phyloP scores from a whole-genome alignment of 2,329 filamentous ascomycete species.

The Aureobasidium sp. region DNA sequence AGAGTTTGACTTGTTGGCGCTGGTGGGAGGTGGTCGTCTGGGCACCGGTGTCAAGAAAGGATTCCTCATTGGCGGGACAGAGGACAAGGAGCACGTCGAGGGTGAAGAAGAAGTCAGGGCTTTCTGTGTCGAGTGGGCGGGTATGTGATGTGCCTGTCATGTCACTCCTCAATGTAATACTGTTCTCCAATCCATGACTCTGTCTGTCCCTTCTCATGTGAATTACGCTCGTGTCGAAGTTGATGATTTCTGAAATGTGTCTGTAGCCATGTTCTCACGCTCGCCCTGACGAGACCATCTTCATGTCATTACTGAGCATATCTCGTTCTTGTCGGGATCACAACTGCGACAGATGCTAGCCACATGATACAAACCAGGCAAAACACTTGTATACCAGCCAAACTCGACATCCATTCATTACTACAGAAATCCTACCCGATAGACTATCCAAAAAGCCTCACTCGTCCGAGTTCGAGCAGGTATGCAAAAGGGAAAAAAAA shows the following conservation, averaged over 20 bases:
- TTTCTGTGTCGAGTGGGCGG: constrained; percentile 90
- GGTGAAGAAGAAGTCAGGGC: constrained; percentile 48
- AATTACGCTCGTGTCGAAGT: neutral
- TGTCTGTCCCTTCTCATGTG: too few relatives aligned
- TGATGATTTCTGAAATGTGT: too few relatives aligned
- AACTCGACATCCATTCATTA: neutral
- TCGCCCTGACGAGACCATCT: neutral
- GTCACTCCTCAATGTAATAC: neutral
- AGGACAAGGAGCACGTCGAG: constrained; percentile 23
- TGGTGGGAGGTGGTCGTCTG: constrained; percentile 77
- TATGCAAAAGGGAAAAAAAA: neutral
- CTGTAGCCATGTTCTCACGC: neutral
- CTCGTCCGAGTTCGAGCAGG: neutral
- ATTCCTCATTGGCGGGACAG: constrained; percentile 68
- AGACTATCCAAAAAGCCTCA: neutral
- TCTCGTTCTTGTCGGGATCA: too few relatives aligned
- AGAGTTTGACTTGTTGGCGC: constrained; percentile 71
- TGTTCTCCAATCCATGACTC: too few relatives aligned
- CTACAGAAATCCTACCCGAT: neutral
- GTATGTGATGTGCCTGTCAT: constrained; percentile 54
- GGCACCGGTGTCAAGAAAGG: constrained; percentile 96
- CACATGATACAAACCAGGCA: neutral
- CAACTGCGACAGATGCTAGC: too few relatives aligned
- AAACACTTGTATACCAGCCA: neutral
- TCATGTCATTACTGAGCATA: too few relatives aligned